Conservation (phyloP, 2,329 filamentous ascomycete species). For the Colletotrichum eleusines region DNA sequence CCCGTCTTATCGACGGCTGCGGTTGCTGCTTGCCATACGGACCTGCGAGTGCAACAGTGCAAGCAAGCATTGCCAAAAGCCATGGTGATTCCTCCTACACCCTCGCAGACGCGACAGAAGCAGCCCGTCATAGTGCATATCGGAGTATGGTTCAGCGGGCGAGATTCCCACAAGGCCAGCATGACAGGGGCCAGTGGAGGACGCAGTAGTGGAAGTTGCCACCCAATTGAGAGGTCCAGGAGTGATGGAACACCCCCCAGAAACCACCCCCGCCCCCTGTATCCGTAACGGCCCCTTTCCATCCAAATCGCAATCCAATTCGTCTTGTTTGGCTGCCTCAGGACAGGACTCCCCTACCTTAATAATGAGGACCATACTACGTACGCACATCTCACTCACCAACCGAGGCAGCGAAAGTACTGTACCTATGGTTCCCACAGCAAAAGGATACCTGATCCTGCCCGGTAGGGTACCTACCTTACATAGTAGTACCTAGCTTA, state of each 20-base stretch:
- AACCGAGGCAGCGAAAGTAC: conserved; percentile 30
- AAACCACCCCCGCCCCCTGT: conserved; percentile 39
- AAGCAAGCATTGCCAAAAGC: conserved; percentile 7
- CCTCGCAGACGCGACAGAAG: conserved; percentile 2
- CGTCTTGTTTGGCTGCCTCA: conserved; percentile 40
- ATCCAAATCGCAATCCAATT: conserved; percentile 35
- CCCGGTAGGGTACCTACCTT: not conserved
- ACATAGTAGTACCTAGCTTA: not conserved
- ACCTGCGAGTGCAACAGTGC: not conserved
- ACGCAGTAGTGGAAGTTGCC: conserved; percentile 36
- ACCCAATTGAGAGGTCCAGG: conserved; percentile 36
- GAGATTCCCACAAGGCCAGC: conserved; percentile 35
- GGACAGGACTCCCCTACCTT: conserved; percentile 27
- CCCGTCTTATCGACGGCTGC: not conserved
- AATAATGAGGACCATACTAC: conserved; percentile 34
- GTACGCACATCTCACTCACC: conserved; percentile 24
- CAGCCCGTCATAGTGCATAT: conserved; percentile 38
- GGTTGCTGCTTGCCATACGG: not conserved
- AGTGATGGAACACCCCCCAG: conserved; percentile 33
- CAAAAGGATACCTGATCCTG: conserved; percentile 28
- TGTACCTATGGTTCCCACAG: conserved; percentile 18
- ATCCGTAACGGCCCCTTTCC: conserved; percentile 41
- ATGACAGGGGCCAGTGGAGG: conserved; percentile 28
- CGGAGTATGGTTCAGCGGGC: conserved; percentile 20
- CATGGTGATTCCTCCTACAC: not conserved